These are phyloP conservation scores for Hypoxylon intermedium DNA, from an alignment of 495 filamentous ascomycete genomes.

Conservation along the genomic window DNA sequence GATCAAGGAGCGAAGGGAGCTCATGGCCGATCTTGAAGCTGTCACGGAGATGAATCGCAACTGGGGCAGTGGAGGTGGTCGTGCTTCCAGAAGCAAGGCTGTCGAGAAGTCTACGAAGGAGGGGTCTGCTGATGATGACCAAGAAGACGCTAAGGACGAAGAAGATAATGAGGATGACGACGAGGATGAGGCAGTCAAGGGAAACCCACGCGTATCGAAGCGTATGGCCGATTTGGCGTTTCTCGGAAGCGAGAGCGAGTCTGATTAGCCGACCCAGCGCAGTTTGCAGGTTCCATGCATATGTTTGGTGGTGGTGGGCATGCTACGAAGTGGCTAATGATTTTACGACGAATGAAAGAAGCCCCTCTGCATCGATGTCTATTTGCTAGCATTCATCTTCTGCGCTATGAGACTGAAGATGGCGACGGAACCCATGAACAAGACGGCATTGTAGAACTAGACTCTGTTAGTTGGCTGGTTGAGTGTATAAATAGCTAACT, in stretches of 20 bases:
- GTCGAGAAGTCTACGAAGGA: conserved; percentile 40
- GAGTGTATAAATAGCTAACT: too few species aligned
- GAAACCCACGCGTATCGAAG: conserved; percentile 40
- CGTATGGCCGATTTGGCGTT: conserved; percentile 54
- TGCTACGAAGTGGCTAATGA: conserved; percentile 4
- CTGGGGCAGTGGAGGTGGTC: conserved; percentile 68
- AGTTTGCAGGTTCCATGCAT: neutral
- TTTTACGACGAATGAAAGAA: neutral
- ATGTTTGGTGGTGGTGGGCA: neutral
- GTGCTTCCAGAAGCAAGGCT: conserved; percentile 44
- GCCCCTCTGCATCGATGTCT: conserved; percentile 7
- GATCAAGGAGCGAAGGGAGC: conserved; percentile 84
- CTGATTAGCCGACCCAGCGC: conserved; percentile 47
- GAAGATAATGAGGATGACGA: conserved; percentile 41
- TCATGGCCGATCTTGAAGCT: conserved; percentile 79
- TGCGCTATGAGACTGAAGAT: conserved; percentile 93
- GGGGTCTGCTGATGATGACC: conserved; percentile 41
- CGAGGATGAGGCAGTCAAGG: conserved; percentile 38
- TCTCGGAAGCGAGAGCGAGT: conserved; percentile 55
- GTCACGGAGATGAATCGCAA: conserved; percentile 77
- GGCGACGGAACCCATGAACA: conserved; percentile 94
- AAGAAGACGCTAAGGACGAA: conserved; percentile 53
- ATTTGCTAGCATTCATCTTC: conserved; percentile 58
- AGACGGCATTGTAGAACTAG: conserved; percentile 95
- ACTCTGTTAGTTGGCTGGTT: neutral